Conservation (phyloP, 306 rosid genomes). For the Nissolia schottii region DNA sequence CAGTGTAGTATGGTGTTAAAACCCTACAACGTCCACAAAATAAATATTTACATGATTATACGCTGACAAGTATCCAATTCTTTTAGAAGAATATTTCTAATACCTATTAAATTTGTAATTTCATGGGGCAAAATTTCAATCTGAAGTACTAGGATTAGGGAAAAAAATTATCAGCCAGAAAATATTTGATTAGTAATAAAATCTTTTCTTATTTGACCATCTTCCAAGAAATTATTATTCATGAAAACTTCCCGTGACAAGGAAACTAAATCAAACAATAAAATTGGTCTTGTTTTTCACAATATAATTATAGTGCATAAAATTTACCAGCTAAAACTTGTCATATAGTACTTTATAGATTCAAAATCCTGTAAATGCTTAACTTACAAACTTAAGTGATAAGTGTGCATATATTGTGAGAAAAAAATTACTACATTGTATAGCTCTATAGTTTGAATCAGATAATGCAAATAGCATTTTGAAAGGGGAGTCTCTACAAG, state of each 20-base stretch:
- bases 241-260: background rate
- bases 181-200: background rate
- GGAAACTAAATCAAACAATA: slow-evolving; percentile 6
- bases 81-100: background rate
- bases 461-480: background rate
- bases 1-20: slow-evolving; percentile 88
- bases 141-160: background rate
- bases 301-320: background rate
- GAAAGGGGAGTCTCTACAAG: background rate
- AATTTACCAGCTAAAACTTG: background rate
- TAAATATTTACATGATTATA: background rate
- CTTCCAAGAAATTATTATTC: background rate
- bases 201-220: background rate
- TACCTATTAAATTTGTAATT: background rate
- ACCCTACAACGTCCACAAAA: slow-evolving; percentile 48
- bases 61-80: background rate
- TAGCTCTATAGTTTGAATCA: background rate
- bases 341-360: background rate
- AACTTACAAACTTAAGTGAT: background rate
- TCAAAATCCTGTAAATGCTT: background rate
- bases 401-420: background rate
- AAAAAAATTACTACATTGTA: background rate
- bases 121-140: background rate
- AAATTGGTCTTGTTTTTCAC: background rate
- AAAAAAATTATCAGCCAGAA: background rate